Evolutionary conservation across 139 green algal species (phyloP), one percentile per base, ranked within the genome.

Genomic region (Volvox reticuliferus): DNA sequence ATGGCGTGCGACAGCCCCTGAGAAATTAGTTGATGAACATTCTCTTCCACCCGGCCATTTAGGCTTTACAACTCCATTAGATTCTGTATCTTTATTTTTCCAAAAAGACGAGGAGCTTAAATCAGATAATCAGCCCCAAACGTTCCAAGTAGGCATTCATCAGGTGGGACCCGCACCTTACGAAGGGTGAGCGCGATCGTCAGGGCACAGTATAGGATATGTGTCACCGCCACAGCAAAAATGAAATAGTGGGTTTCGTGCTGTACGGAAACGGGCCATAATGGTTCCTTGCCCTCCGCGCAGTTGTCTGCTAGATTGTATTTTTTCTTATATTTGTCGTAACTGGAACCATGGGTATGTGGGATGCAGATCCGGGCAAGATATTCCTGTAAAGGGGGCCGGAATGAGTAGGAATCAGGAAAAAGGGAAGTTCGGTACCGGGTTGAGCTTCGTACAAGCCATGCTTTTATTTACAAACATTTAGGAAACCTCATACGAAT

Each of bases 241-340:
- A 92, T 87, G 80, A 92, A 83, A 36, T 82, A 81, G 81, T 92
- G 89, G 16, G 89, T 92, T 37, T 92, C 80, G 22, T 92, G 89
- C 68, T 92, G 89, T 18, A 92, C 65, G 12, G 67, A 85, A 14
- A 92, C 61, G 13, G 89, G 89, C 89, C 89, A 92, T 5, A 92
- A 69, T 69, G 81, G 80, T 68, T 89, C 80, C n/a, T 79, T 80
- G 44, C 44, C 80, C 19, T 36, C 19, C 14, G 61, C 78, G 35
- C 88, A 91, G 35, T 21, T 19, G 78, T 91, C 88, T 1, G 13
- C 30, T 6, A 81, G 30, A 1, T 69, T 36, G 63, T 86, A 91
- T 22, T 79, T 91, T 1, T n/a, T 1, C 18, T 76, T 76, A 30
- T 90, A 82, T 17, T 90, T 77, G 19, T 69, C 30, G 37, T 89